Base-by-base conservation (phyloP, 2,329 filamentous ascomycete species). In the Tolypocladium inflatum region DNA sequence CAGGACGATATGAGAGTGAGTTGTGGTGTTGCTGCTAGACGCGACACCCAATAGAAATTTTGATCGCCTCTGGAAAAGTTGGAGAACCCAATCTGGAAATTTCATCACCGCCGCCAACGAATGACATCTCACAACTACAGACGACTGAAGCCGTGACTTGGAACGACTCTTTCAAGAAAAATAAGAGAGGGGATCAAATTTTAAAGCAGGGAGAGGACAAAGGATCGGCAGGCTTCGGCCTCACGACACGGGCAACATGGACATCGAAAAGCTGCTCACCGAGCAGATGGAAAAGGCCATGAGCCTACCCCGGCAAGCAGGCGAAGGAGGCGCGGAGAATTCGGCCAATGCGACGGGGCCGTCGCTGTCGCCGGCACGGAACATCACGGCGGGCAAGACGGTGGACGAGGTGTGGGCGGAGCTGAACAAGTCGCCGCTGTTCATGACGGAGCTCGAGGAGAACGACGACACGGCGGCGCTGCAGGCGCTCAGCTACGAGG, bases 371-470 rank as follows among this genome's bases (percentile, higher is more conserved):
- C 78, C 80, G 0, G 73, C 68, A 4, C 70, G 75, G 57, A 72
- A 74, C 26, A 63, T 71, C 62, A 68, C 67, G 58, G 66, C 66
- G 30, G 67, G 75, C 64, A 80, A 79, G 71, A 79, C 80, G 5
- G 73, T 79, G 3, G 80, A 82, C 42, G 81, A 85, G 65, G 77
- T 84, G 39, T 70, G 80, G 58, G 78, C 78, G 11, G 82, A 85
- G 54, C 73, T 85, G 48, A 83, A 83, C 70, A 78, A 78, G 69
- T 82, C 78, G 38, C 94, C 94, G 8, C 81, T 99, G 42, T 99
- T 99, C 79, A 99, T 99, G 94, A 97, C 91, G 37, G 87, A 90
- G 64, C 80, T 97, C 39, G 90, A 90, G 65, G 89, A 95, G 63
- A 96, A 96, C 68, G 79, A 88, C 61, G 86, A 89, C 64, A 79